Percentiles rank a stretch among this genome's conserved stretches.
phyloP scores from a whole-genome alignment of 495 filamentous ascomycete species.

The Aspergillus olivimuriae region DNA sequence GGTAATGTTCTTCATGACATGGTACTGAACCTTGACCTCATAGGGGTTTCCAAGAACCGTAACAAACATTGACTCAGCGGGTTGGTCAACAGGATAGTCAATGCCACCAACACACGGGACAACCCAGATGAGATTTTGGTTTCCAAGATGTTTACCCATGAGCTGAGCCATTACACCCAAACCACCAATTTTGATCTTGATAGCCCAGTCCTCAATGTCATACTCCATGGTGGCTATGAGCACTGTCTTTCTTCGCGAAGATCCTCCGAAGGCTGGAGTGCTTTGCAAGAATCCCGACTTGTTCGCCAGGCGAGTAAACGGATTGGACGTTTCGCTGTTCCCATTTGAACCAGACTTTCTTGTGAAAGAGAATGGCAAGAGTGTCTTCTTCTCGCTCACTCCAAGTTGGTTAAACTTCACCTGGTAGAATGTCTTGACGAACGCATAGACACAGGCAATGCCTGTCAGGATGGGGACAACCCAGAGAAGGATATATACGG shows the following conservation, averaged over 20 bases:
- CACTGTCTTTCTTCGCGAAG: slow-evolving; percentile 44
- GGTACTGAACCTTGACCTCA: slow-evolving; percentile 61
- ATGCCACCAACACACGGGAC: slow-evolving; percentile 67
- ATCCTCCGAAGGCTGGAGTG: slow-evolving; percentile 38
- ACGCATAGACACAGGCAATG: slow-evolving; percentile 46
- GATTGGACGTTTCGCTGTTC: slow-evolving; percentile 21
- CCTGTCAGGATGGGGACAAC: slow-evolving; percentile 49
- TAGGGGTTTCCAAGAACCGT: slow-evolving; percentile 60
- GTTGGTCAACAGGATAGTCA: slow-evolving; percentile 55
- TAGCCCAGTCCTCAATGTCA: slow-evolving; percentile 64
- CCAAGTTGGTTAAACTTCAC: slow-evolving; percentile 67
- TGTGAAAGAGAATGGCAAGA: slow-evolving; percentile 32
- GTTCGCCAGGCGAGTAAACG: slow-evolving; percentile 29
- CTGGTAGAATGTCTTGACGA: slow-evolving; percentile 61
- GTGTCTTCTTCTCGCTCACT: slow-evolving; percentile 43
- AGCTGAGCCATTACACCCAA: slow-evolving; percentile 65
- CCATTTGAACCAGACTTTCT: slow-evolving; percentile 19
- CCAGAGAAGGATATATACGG: slow-evolving; percentile 51
- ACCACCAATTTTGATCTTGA: slow-evolving; percentile 70
- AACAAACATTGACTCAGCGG: slow-evolving; percentile 57
- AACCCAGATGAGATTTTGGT: slow-evolving; percentile 70
- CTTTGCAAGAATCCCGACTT: slow-evolving; percentile 41
- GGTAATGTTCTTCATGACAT: slow-evolving; percentile 60
- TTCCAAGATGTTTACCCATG: slow-evolving; percentile 62
- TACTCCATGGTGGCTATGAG: slow-evolving; percentile 70